Conservation (phyloP, 2,329 filamentous ascomycete species). For the Colletotrichum eremochloae region DNA sequence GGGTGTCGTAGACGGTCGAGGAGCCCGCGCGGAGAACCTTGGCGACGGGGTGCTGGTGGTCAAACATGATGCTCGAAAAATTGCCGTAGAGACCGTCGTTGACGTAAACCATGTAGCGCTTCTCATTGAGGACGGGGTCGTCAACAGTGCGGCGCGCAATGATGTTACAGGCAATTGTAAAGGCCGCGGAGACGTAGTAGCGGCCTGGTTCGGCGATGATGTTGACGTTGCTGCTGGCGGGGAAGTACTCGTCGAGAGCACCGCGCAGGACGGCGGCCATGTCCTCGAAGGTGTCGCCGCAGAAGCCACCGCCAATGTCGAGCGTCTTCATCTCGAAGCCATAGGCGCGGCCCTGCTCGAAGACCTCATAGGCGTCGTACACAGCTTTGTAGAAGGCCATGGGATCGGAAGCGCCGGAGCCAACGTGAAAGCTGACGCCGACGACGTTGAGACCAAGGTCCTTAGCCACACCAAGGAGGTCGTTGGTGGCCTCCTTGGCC, state of each 20-base stretch:
- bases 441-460: slow-evolving; percentile 90
- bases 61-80: slow-evolving; percentile 99
- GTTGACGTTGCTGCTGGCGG: slow-evolving; percentile 76
- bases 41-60: slow-evolving; percentile 92
- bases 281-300: slow-evolving; percentile 88
- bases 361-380: slow-evolving; percentile 87
- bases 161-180: slow-evolving; percentile 94
- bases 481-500: slow-evolving; percentile 82
- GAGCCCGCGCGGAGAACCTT: slow-evolving; percentile 79
- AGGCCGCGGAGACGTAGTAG: slow-evolving; percentile 94
- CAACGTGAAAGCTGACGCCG: slow-evolving; percentile 97
- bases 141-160: slow-evolving; percentile 93
- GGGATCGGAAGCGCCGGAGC: slow-evolving; percentile 96
- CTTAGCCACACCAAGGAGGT: slow-evolving; percentile 83
- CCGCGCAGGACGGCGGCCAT: slow-evolving; percentile 86
- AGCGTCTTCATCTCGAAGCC: slow-evolving; percentile 89
- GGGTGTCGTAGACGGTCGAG: slow-evolving; percentile 70
- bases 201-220: slow-evolving; percentile 97
- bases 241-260: slow-evolving; percentile 91
- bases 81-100: slow-evolving; percentile 99
- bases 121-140: slow-evolving; percentile 74
- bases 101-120: slow-evolving; percentile 95
- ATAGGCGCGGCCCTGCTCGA: slow-evolving; percentile 82
- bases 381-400: slow-evolving; percentile 91
- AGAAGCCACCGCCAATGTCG: slow-evolving; percentile 95